Percentiles rank a stretch among this genome's conserved stretches.
Conservation (phyloP, 768 basidiomycete species). For the Calocybe indica region DNA sequence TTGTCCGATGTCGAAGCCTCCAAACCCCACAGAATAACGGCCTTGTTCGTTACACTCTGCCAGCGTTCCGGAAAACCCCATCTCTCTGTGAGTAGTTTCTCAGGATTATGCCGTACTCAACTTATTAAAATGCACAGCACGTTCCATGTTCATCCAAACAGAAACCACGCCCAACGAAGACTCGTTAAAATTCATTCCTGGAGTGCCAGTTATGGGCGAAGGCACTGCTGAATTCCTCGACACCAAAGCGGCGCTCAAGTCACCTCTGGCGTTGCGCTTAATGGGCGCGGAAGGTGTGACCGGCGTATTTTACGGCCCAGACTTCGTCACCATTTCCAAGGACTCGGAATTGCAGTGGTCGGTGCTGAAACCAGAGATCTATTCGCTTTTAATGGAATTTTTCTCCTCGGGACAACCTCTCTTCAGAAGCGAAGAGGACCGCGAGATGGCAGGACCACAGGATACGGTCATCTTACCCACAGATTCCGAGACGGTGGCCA, state of each 20-base stretch:
- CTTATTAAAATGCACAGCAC: slow-evolving; percentile 33
- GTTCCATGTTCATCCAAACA: slow-evolving; percentile 98
- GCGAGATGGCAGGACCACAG: slow-evolving; percentile 80
- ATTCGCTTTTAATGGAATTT: slow-evolving; percentile 93
- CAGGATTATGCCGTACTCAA: background rate
- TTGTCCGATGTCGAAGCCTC: too few species aligned
- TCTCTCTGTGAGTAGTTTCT: slow-evolving; percentile 26
- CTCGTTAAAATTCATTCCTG: slow-evolving; percentile 97
- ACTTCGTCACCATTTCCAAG: slow-evolving; percentile 97
- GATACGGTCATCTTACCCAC: slow-evolving; percentile 92
- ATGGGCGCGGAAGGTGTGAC: slow-evolving; percentile 93
- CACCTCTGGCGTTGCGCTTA: slow-evolving; percentile 90
- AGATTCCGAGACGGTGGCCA: slow-evolving; percentile 94
- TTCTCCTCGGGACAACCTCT: slow-evolving; percentile 88
- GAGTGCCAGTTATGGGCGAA: slow-evolving; percentile 78
- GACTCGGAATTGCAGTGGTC: slow-evolving; percentile 81
- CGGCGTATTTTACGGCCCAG: slow-evolving; percentile 91
- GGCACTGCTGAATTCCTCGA: slow-evolving; percentile 95
- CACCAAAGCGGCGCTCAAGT: slow-evolving; percentile 77
- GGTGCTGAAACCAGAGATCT: slow-evolving; percentile 93
- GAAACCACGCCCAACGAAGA: slow-evolving; percentile 97
- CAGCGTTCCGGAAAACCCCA: slow-evolving; percentile 7
- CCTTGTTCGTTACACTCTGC: too few species aligned
- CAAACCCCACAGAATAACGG: too few species aligned
- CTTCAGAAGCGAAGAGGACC: slow-evolving; percentile 79